Evolutionary conservation across 345 rosid species (phyloP).

Genomic region (Lepidium aucheri): DNA sequence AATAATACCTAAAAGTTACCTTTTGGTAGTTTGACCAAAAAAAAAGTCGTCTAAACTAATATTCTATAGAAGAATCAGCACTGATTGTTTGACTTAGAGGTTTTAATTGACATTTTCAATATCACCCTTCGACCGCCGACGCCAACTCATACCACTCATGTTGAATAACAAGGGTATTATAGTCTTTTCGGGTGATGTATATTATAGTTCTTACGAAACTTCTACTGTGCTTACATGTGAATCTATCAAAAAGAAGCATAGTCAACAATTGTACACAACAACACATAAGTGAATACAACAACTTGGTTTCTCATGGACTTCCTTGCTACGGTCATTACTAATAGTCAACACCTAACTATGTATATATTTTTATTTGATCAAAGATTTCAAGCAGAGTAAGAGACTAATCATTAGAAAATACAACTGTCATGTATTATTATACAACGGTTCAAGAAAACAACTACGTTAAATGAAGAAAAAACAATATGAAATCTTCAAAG

Average conservation of each 20-base stretch:
- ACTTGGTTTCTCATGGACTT: slow-evolving; percentile 24
- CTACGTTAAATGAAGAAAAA: not conserved
- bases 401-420: slow-evolving; percentile 1
- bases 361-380: not conserved
- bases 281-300: not conserved
- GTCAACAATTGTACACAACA: slow-evolving; percentile 21
- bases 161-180: slow-evolving; percentile 1
- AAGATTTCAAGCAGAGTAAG: not conserved
- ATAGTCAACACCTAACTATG: not conserved
- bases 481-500: not conserved
- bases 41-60: slow-evolving; percentile 24
- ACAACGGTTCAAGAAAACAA: not conserved
- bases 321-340: not conserved
- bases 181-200: not conserved
- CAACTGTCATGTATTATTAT: not conserved
- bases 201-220: not conserved
- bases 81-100: slow-evolving; percentile 22
- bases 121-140: slow-evolving; percentile 5
- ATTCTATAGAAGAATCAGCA: slow-evolving; percentile 13
- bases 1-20: slow-evolving; percentile 3
- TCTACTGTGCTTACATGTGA: not conserved
- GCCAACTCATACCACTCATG: not conserved
- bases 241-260: not conserved
- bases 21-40: slow-evolving; percentile 13
- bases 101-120: slow-evolving; percentile 10